A percentile compares a stretch with the other conserved stretches of the same genome.
These are phyloP conservation scores for Aspergillus sp. DNA, from an alignment of 2,329 filamentous ascomycete species.

Conservation along the genomic window DNA sequence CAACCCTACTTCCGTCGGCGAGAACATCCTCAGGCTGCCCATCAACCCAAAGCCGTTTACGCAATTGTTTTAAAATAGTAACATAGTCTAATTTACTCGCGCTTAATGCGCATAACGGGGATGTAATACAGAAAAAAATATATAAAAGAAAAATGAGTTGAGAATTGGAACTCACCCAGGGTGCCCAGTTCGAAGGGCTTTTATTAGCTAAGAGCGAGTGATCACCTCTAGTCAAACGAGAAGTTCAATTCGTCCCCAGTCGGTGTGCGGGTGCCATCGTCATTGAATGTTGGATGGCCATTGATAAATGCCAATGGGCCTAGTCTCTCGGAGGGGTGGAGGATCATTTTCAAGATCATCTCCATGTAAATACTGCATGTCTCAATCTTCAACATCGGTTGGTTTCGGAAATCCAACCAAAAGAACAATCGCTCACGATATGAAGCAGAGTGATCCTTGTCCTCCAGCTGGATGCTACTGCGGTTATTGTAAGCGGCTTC, in stretches of 20 bases:
- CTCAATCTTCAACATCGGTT: neutral
- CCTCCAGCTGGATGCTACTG: neutral
- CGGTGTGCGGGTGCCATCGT: neutral
- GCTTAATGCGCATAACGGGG: too few species aligned
- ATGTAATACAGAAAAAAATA: too few species aligned
- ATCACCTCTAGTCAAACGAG: neutral
- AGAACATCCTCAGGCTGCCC: too few species aligned
- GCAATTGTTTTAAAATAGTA: too few species aligned
- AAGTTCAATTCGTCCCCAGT: neutral
- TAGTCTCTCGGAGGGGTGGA: neutral
- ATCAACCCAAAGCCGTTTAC: too few species aligned
- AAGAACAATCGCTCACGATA: neutral
- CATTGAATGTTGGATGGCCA: neutral
- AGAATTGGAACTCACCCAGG: too few species aligned
- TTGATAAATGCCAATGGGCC: neutral
- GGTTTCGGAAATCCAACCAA: neutral
- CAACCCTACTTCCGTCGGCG: too few species aligned
- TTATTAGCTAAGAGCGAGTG: too few species aligned
- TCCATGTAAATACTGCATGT: neutral
- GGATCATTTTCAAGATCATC: neutral
- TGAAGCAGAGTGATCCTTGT: neutral
- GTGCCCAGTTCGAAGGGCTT: too few species aligned
- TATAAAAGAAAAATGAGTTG: too few species aligned
- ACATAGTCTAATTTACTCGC: too few species aligned
- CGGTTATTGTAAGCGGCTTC: neutral